A percentile compares a stretch with the other conserved stretches of the same genome.
These are phyloP conservation scores for Blastocystis sp. DNA, from an alignment of 352 stramenopile species.

Conservation along the genomic window DNA sequence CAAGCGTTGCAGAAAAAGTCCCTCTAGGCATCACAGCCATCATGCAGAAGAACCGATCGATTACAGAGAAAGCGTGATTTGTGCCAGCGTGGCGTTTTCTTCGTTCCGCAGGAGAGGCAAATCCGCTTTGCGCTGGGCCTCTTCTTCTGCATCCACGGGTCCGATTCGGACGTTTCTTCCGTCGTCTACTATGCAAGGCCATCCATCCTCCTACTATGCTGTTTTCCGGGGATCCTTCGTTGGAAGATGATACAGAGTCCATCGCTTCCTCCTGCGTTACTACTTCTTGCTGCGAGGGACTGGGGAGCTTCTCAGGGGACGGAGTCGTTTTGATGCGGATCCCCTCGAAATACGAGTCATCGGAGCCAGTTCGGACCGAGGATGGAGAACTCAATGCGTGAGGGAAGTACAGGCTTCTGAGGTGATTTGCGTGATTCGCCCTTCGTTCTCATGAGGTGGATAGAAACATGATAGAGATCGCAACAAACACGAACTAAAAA, in stretches of 20 bases:
- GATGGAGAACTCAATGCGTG: not conserved
- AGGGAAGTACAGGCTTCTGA: not conserved
- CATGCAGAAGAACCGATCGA: not conserved
- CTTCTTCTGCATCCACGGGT: conserved; percentile 22
- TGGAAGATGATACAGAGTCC: not conserved
- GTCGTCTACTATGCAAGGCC: not conserved
- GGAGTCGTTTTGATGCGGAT: not conserved
- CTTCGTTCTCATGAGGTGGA: not conserved
- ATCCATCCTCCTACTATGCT: not conserved
- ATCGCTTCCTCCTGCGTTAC: not conserved
- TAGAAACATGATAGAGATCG: not conserved
- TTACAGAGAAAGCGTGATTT: conserved; percentile 35
- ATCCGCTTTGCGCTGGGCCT: not conserved
- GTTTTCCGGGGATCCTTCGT: not conserved
- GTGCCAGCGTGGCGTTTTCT: conserved; percentile 46
- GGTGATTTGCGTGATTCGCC: not conserved
- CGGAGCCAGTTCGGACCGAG: not conserved
- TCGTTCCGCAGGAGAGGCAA: conserved; percentile 47
- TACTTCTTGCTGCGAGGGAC: not conserved
- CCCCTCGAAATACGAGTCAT: not conserved
- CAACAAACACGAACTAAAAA: conserved; percentile 62
- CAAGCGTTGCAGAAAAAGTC: conserved; percentile 54
- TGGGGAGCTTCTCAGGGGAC: too few species aligned
- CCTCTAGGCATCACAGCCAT: not conserved
- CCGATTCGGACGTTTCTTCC: not conserved